Evolutionary conservation across 257 asterid species (phyloP).

Genomic region (Solanum chaucha): DNA sequence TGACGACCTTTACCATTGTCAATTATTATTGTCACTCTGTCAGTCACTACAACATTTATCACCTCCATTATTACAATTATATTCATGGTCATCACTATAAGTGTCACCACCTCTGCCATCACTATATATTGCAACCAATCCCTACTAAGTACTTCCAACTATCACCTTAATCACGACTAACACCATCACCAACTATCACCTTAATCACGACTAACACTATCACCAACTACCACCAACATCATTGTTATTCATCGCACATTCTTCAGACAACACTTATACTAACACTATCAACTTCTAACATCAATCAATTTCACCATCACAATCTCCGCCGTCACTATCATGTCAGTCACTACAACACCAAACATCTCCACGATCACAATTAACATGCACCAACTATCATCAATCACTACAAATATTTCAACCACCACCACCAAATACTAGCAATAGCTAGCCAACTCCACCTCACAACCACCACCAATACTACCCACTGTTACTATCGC

Average conservation of each 20-base stretch:
- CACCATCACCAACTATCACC: background rate
- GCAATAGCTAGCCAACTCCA: background rate
- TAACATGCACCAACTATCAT: background rate
- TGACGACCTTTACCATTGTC: background rate
- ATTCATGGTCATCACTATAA: background rate
- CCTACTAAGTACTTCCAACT: background rate
- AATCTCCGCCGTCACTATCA: accelerated
- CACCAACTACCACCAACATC: background rate
- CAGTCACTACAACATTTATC: background rate
- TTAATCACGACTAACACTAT: too few species aligned
- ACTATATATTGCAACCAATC: background rate
- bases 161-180: background rate
- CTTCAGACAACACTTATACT: background rate
- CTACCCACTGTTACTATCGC: too few species aligned
- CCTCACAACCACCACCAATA: background rate
- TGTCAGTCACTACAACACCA: background rate
- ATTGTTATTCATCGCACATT: too few species aligned
- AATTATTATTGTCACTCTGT: too few species aligned
- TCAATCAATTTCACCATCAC: background rate
- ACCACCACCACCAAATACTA: background rate
- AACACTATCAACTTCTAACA: too few species aligned
- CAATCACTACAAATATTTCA: background rate
- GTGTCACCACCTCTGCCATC: background rate
- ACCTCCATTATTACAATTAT: background rate
- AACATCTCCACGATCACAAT: background rate